Percentiles rank a stretch among this genome's conserved stretches.
These are phyloP conservation scores for Massariosphaeria phaeospora DNA, from an alignment of 495 filamentous ascomycete species.

Conservation along the genomic window DNA sequence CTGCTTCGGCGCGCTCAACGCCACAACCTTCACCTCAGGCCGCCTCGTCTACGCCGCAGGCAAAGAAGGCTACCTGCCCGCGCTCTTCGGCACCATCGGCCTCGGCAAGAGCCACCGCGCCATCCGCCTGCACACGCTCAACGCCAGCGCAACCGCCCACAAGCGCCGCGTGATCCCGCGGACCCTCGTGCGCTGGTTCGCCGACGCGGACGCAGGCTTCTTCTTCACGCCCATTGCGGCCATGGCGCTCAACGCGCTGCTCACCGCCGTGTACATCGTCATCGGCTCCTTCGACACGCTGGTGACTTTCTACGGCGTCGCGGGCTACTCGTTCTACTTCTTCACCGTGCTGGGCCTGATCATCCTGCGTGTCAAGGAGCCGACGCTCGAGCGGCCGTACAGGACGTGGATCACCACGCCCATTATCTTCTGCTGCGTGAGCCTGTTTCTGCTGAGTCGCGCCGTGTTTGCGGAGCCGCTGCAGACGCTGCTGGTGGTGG, in stretches of 20 bases:
- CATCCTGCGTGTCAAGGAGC: constrained; percentile 82
- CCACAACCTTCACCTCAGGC: constrained; percentile 87
- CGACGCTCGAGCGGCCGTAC: constrained; percentile 81
- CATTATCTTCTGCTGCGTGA: constrained; percentile 97
- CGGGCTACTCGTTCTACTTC: constrained; percentile 96
- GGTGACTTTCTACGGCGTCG: constrained; percentile 94
- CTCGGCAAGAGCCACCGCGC: constrained; percentile 40
- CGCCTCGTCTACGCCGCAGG: constrained; percentile 91
- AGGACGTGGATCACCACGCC: constrained; percentile 94
- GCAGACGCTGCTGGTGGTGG: constrained; percentile 80
- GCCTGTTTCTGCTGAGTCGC: constrained; percentile 80
- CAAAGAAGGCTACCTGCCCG: constrained; percentile 89
- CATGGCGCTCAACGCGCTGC: constrained; percentile 67
- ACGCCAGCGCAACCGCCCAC: constrained; percentile 21
- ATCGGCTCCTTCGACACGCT: constrained; percentile 89
- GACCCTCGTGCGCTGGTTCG: constrained; percentile 31
- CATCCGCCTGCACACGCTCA: constrained; percentile 33
- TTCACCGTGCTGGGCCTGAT: constrained; percentile 90
- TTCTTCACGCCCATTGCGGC: constrained; percentile 89
- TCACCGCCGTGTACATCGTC: constrained; percentile 71
- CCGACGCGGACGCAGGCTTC: constrained; percentile 40
- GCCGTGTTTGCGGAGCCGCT: constrained; percentile 85
- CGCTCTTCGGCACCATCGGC: constrained; percentile 77
- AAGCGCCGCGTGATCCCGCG: constrained; percentile 3
- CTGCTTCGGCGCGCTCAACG: constrained; percentile 85